Percentiles rank a stretch among this genome's conserved stretches.
Evolutionary conservation across 495 filamentous ascomycete genomes (phyloP).

Genomic region (Neurospora pannonica): DNA sequence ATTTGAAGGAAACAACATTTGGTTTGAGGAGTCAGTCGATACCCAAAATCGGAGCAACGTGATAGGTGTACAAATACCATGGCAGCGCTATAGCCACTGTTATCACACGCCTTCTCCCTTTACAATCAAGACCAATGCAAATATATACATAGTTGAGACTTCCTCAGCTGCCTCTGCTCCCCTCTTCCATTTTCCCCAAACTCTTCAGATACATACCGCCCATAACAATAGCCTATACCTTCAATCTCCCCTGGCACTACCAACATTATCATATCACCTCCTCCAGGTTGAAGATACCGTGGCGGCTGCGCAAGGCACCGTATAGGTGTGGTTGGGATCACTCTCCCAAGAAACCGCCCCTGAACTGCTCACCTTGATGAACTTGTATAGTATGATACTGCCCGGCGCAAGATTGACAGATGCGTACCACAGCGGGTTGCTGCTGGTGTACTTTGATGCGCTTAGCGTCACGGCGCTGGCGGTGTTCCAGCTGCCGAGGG

Average conservation of each 20-base stretch:
- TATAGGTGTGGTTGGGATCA: conserved; percentile 52
- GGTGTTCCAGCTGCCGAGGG: conserved; percentile 50
- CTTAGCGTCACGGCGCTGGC: conserved; percentile 40
- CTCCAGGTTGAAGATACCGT: conserved; percentile 11
- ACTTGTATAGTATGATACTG: conserved; percentile 55
- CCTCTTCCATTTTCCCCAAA: background rate
- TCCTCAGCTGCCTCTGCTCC: background rate
- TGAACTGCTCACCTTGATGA: conserved; percentile 48
- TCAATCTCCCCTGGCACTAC: background rate
- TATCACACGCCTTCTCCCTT: background rate
- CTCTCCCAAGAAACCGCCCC: conserved; percentile 53
- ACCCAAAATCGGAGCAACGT: background rate
- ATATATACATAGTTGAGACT: background rate
- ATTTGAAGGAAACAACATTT: background rate
- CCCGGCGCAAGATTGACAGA: conserved; percentile 43
- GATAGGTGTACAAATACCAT: background rate
- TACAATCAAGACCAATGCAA: background rate
- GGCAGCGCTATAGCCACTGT: background rate
- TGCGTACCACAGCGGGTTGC: conserved; percentile 49
- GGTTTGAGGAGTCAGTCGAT: background rate
- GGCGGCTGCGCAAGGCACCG: conserved; percentile 35
- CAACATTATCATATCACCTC: background rate
- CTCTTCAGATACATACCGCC: background rate
- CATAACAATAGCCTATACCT: background rate
- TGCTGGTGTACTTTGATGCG: conserved; percentile 45